Conservation (phyloP, 176 grass and related monocot genomes). For the Phyllostachys edulis region DNA sequence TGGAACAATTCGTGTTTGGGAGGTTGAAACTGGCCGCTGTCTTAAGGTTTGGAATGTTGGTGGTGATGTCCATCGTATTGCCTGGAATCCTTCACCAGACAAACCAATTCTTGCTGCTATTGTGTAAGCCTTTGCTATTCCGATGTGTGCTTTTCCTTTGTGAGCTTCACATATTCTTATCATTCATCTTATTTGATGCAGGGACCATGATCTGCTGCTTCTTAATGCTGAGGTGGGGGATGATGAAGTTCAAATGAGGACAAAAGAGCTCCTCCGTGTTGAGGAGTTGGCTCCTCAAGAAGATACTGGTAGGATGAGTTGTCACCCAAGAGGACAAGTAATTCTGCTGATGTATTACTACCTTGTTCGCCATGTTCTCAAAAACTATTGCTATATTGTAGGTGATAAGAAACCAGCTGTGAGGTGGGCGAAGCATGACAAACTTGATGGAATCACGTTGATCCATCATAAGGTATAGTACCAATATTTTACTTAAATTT, state of each 20-base stretch:
- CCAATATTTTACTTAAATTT: background rate
- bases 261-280: conserved; percentile 58
- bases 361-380: conserved; percentile 20
- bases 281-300: conserved; percentile 49
- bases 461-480: conserved; percentile 78
- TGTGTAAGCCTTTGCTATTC: conserved; percentile 49
- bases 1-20: conserved; percentile 88
- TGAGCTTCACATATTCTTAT: conserved; percentile 24
- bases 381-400: conserved; percentile 38
- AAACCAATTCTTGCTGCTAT: conserved; percentile 77
- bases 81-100: conserved; percentile 90
- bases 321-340: background rate
- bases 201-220: conserved; percentile 75
- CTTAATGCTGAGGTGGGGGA: conserved; percentile 74
- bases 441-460: conserved; percentile 71
- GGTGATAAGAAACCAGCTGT: conserved; percentile 76
- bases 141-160: conserved; percentile 24
- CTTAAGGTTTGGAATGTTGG: conserved; percentile 79
- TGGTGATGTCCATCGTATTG: conserved; percentile 58
- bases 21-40: conserved; percentile 91
- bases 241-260: conserved; percentile 69
- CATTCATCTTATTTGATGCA: conserved; percentile 45
- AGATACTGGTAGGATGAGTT: conserved; percentile 51
- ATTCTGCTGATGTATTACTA: conserved; percentile 6
- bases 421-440: conserved; percentile 78